These are phyloP conservation scores for Leccinum obscurum DNA, from an alignment of 768 basidiomycete genomes.

Conservation along the genomic window DNA sequence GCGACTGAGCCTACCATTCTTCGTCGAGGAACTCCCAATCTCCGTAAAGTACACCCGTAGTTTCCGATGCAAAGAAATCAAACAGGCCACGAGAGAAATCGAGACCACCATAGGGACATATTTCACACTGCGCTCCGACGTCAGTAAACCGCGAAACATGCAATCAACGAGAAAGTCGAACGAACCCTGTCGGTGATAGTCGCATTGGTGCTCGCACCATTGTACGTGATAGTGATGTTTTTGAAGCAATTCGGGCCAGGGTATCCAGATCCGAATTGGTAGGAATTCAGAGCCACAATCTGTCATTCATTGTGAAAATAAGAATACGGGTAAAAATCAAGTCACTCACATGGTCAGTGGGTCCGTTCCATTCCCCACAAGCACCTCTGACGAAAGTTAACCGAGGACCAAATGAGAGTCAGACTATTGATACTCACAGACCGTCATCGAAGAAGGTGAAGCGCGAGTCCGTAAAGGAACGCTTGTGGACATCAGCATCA, in stretches of 20 bases:
- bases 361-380: conserved; percentile 44
- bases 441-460: conserved; percentile 58
- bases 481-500: conserved; percentile 37
- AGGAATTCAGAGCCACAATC: conserved; percentile 30
- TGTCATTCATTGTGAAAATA: conserved; percentile 7
- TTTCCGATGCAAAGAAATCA: conserved; percentile 47
- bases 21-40: conserved; percentile 55
- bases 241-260: conserved; percentile 67
- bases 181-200: conserved; percentile 60
- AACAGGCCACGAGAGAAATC: conserved; percentile 74
- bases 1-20: conserved; percentile 13
- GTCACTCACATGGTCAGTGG: conserved; percentile 30
- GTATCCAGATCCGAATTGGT: conserved; percentile 56
- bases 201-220: conserved; percentile 55
- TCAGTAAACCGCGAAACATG: neutral
- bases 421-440: conserved; percentile 35
- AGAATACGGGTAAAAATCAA: neutral
- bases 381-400: conserved; percentile 44
- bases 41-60: conserved; percentile 56
- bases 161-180: neutral
- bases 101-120: conserved; percentile 63
- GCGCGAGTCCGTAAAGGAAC: conserved; percentile 36
- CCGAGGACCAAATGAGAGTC: neutral
- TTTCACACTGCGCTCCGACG: conserved; percentile 49
- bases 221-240: conserved; percentile 56